These are phyloP conservation scores for Dalbergia oliveri DNA, from an alignment of 306 rosid species.

Conservation along the genomic window DNA sequence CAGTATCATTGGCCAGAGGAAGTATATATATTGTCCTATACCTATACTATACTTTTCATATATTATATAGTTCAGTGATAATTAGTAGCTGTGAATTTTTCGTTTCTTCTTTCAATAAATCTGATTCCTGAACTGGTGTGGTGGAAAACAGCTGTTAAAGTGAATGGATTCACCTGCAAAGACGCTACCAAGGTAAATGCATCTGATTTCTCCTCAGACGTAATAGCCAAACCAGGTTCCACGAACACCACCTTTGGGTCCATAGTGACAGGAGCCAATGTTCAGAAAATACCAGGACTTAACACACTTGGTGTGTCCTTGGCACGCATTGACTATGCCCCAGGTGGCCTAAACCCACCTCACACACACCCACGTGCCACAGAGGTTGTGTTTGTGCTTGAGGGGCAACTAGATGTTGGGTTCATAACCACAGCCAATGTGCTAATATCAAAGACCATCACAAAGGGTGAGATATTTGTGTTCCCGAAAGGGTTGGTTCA, in stretches of 20 bases:
- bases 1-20: neutral
- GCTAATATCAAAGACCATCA: conserved; percentile 70
- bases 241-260: conserved; percentile 83
- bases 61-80: too few species aligned
- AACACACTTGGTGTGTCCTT: conserved; percentile 90
- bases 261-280: conserved; percentile 75
- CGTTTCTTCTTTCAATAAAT: neutral
- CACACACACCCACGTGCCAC: conserved; percentile 98
- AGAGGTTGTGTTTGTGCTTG: conserved; percentile 77
- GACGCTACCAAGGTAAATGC: conserved; percentile 54
- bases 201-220: conserved; percentile 69
- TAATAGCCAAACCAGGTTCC: conserved; percentile 71
- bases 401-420: conserved; percentile 81
- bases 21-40: neutral
- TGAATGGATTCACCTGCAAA: conserved; percentile 88
- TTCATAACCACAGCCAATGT: conserved; percentile 76
- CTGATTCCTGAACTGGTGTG: conserved; percentile 20
- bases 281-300: conserved; percentile 76
- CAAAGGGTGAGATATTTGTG: conserved; percentile 77
- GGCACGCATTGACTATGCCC: conserved; percentile 83
- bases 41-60: neutral
- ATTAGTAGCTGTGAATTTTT: neutral
- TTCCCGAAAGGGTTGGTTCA: conserved; percentile 86
- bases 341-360: conserved; percentile 91
- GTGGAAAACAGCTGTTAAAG: conserved; percentile 59